phyloP scores from a whole-genome alignment of 306 rosid species.

The Lathyrus oleraceus region DNA sequence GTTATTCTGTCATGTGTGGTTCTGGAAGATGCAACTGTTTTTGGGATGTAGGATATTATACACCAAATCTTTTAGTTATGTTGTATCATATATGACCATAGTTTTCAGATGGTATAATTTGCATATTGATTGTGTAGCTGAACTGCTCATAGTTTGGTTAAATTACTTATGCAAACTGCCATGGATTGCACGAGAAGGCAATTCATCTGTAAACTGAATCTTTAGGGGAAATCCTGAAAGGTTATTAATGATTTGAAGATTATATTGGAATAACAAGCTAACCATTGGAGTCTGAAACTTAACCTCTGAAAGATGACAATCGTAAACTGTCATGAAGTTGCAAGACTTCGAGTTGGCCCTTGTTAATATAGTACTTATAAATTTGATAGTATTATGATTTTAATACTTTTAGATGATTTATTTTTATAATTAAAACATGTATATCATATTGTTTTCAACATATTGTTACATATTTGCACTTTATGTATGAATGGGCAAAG shows the following conservation, averaged over 20 bases:
- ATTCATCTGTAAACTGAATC: background rate
- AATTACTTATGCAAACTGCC: conserved; percentile 26
- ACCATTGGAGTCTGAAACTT: background rate
- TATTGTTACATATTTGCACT: background rate
- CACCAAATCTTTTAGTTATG: too few species aligned
- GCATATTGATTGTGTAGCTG: too few species aligned
- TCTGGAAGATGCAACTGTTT: too few species aligned
- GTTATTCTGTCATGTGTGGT: too few species aligned
- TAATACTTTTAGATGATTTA: background rate
- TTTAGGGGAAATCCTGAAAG: background rate
- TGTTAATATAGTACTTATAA: too few species aligned
- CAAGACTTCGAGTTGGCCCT: background rate
- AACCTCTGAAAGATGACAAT: background rate
- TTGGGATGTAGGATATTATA: too few species aligned
- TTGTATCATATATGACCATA: too few species aligned
- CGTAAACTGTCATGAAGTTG: background rate
- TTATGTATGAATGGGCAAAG: background rate
- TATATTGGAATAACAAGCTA: background rate
- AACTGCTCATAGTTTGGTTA: too few species aligned
- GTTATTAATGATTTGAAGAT: background rate
- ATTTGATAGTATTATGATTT: background rate
- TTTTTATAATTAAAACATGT: background rate
- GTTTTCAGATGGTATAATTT: too few species aligned
- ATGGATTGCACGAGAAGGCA: background rate
- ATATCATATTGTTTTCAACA: background rate